Base-by-base conservation (phyloP, 768 basidiomycete genomes). In the Scleroderma bovista region DNA sequence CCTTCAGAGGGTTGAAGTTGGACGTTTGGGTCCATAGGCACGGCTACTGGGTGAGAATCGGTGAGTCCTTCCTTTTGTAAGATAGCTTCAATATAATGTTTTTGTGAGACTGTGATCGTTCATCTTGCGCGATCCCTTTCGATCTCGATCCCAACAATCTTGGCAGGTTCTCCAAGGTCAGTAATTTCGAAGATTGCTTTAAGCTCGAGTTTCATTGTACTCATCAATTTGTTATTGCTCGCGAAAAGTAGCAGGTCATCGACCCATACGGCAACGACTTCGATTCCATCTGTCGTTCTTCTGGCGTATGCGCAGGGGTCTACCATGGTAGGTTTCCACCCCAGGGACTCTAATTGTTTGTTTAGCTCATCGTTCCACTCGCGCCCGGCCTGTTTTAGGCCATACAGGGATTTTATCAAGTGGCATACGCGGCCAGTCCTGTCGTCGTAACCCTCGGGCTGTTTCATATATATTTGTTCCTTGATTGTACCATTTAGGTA, bases 401-500 rank as follows among this genome's bases (percentile, higher is more conserved):
- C 61, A 44, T 69, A 70, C 0, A 71, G 7, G 0, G 58, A 16
- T 48, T 60, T 38, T 15, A 46, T 47, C 2, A 70, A 46, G 6
- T 9, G 22, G 9, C 62, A 66, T 46, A 66, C 51, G 1, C 42
- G 15, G 0, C 22, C 1, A 0, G 56, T 60, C 0, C 53, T 49
- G 19, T 67, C 59, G 1, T 55, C 3, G 26, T 48, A 62, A 0
- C 64, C 63, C 8, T 64, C 50, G 0, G 60, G 67, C 20, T 66
- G 67, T 0, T 49, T 38, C 66, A 69, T 69, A 41, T 68, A 70
- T 0, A 70, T 57, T n/a, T 68, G 61, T 33, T 69, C 69, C 33
- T 65, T 50, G 0, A 70, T 49, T 0, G 53, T 20, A 1, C 64
- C 57, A 38, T 72, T 63, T 0, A 71, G 56, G 46, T 68, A 70